These are phyloP conservation scores for Ramaria rubella DNA, from an alignment of 768 basidiomycete genomes.

Conservation along the genomic window DNA sequence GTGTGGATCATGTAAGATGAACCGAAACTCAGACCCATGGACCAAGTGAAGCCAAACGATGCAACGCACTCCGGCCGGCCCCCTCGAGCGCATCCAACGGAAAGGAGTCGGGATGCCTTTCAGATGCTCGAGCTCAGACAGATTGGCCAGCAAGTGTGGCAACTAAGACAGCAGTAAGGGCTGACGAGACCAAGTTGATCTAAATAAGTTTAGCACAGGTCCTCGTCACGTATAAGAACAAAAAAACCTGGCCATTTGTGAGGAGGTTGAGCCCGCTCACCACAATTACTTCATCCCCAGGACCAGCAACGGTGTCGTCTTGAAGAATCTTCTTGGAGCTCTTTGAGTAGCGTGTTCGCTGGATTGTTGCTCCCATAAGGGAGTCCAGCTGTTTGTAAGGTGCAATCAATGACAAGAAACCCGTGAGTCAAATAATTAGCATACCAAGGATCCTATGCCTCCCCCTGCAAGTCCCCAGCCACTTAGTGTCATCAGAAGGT, in stretches of 20 bases:
- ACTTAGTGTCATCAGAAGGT: conserved; percentile 38
- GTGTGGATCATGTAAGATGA: no score
- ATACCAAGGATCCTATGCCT: conserved; percentile 71
- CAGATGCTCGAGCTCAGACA: no score
- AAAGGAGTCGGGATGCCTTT: no score
- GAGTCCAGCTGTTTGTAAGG: conserved; percentile 62
- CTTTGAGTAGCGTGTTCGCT: conserved; percentile 67
- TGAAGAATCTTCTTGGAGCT: conserved; percentile 57
- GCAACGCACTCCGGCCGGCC: no score
- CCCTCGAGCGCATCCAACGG: no score
- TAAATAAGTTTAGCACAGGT: conserved; percentile 13
- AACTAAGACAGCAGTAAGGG: conserved; percentile 31
- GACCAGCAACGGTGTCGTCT: conserved; percentile 34
- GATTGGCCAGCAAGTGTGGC: conserved; percentile 20
- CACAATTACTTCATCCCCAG: conserved; percentile 45
- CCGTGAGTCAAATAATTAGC: no score
- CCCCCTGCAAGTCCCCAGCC: conserved; percentile 63
- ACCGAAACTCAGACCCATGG: no score
- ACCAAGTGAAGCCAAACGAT: no score
- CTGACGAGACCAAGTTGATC: conserved; percentile 42
- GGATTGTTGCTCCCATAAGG: conserved; percentile 79
- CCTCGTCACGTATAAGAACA: not conserved
- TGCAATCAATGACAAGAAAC: not conserved
- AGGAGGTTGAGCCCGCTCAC: conserved; percentile 62
- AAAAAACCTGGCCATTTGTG: conserved; percentile 74